Evolutionary conservation across 2,329 filamentous ascomycete species (phyloP).

Genomic region (Aspergillus amoenus): DNA sequence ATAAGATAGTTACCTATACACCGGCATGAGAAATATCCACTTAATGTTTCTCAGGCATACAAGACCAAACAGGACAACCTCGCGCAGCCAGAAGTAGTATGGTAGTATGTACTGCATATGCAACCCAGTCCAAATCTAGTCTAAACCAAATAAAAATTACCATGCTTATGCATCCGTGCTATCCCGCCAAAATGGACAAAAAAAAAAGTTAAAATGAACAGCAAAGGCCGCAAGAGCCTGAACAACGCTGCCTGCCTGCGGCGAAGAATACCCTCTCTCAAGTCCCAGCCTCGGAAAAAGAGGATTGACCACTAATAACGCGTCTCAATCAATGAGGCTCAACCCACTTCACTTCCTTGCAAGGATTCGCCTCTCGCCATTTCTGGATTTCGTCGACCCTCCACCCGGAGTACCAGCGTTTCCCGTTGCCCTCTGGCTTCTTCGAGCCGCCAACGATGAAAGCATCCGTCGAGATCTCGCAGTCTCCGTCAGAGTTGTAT

Average conservation of each 20-base stretch:
- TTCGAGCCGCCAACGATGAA: constrained; percentile 12
- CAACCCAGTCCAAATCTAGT: background rate
- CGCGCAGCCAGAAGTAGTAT: too few relatives aligned
- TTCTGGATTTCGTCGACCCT: constrained; percentile 11
- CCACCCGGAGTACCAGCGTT: constrained; percentile 16
- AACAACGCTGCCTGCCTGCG: background rate
- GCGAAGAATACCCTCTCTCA: background rate
- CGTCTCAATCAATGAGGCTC: constrained; percentile 5
- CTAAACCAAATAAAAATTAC: background rate
- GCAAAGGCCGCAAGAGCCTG: background rate
- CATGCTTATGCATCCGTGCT: background rate
- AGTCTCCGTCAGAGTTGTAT: constrained; percentile 13
- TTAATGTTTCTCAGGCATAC: constrained; percentile 1
- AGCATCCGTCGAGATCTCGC: constrained; percentile 13
- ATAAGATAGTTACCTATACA: constrained; percentile 2
- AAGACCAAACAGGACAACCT: background rate
- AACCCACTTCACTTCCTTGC: constrained; percentile 13
- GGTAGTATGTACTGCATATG: too few relatives aligned
- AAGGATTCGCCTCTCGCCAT: constrained; percentile 12
- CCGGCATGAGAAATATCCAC: background rate
- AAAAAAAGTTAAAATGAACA: background rate
- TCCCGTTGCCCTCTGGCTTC: constrained; percentile 1
- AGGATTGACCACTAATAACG: background rate
- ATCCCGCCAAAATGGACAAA: background rate
- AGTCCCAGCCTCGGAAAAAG: background rate